Evolutionary conservation across 164 flowering plant genomes (phyloP).

Genomic region (Protea cynaroides): DNA sequence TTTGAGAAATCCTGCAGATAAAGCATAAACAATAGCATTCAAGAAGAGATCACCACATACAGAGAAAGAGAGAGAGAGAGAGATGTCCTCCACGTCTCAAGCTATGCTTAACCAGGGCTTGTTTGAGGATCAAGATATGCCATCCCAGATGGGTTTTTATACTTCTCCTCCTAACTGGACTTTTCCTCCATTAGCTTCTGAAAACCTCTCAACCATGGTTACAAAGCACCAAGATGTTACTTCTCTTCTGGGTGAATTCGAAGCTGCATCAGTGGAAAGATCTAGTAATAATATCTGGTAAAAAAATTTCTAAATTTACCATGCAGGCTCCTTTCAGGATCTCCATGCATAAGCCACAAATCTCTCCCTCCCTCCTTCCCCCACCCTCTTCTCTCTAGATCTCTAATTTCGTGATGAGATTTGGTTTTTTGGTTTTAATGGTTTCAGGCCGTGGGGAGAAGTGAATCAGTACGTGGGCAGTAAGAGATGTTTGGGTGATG

Average conservation of each 20-base stretch:
- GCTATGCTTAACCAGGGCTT: constrained; percentile 39
- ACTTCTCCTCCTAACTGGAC: constrained; percentile 27
- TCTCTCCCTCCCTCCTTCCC: background rate
- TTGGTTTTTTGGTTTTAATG: background rate
- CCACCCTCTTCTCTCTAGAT: background rate
- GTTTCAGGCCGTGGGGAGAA: constrained; percentile 59
- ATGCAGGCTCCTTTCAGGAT: background rate
- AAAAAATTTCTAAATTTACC: background rate
- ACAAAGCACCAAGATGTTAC: constrained; percentile 21
- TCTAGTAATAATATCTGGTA: constrained; percentile 54
- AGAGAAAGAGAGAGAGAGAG: constrained; percentile 23
- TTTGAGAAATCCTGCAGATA: background rate
- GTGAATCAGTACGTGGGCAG: constrained; percentile 27
- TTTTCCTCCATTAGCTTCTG: constrained; percentile 21
- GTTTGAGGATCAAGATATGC: constrained; percentile 35
- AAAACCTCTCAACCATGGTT: constrained; percentile 24
- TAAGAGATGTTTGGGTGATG: constrained; percentile 21
- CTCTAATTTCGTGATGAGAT: background rate
- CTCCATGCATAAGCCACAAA: constrained; percentile 11
- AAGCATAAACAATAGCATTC: background rate
- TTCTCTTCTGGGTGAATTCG: constrained; percentile 24
- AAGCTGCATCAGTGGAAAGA: constrained; percentile 39
- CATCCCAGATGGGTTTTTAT: constrained; percentile 37
- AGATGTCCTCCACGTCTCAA: constrained; percentile 27
- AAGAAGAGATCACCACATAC: constrained; percentile 1